Evolutionary conservation across 768 basidiomycete species (phyloP), one percentile per base, ranked within the genome.

Genomic region (Chlorophyllum brunneum): DNA sequence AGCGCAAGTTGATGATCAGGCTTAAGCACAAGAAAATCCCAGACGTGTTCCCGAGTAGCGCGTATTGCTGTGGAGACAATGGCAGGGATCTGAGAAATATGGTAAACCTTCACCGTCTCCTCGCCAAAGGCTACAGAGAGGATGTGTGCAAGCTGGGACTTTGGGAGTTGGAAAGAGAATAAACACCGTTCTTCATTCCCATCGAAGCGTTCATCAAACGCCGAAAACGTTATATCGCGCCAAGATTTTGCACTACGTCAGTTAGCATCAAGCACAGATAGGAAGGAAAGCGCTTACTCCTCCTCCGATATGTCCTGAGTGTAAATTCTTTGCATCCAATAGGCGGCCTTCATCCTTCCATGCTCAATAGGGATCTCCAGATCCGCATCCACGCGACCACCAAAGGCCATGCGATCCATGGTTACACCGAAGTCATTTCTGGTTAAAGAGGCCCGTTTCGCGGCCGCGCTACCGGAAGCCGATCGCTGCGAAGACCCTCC

Each of bases 1-100:
- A 93, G 61, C 0, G 70, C 65, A 8, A 92, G 65, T 7, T 65
- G 64, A 26, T 82, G 76, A 41, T 80, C 72, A 2, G 82, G 76
- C 42, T 77, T 81, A 42, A 91, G 66, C 13, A 86, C 66, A 4
- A 95, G 67, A 8, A 93, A 70, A 64, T 97, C 94, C 63, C 75
- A 75, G 11, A 91, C 73, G 11, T 73, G 68, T 5, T 68, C 67
- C 16, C 93, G 81, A 2, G 86, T 87, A 1, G 82, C 79, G 16
- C 78, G 71, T 33, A 93, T 66, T 2, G 88, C 69, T 0, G 77
- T 70, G 0, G 80, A 76, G 2, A 84, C 79, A 1, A 79, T 59
- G 0, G 79, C 86, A 54, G 61, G 68, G 33, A 63, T 46, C 36
- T 70, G 64, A 0, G 70, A 60, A 11, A 77, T 18, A n/a, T 63